Evolutionary conservation across 257 asterid species (phyloP).

Genomic region (Nicotiana noctiflora): DNA sequence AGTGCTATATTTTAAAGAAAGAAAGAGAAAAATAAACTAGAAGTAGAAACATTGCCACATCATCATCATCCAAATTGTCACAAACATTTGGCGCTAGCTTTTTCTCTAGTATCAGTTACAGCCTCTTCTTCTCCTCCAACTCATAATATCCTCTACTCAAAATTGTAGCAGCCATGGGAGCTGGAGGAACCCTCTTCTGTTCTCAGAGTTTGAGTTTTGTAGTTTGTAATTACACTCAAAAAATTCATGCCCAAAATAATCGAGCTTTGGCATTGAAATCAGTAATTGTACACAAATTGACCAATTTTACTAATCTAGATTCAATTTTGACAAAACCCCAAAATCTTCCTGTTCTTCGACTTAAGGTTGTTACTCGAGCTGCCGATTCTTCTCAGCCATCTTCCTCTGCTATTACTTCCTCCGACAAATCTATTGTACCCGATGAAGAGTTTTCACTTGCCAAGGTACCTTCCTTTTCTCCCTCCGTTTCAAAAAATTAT

Average conservation of each 20-base stretch:
- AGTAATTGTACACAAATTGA: background rate
- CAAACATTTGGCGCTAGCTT: conserved; percentile 22
- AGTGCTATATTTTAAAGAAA: too few relatives aligned
- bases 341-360: conserved; percentile 12
- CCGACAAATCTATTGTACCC: conserved; percentile 45
- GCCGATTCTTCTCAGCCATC: conserved; percentile 79
- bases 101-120: background rate
- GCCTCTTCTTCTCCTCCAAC: conserved; percentile 19
- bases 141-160: conserved; percentile 1
- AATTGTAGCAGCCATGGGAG: conserved; percentile 19
- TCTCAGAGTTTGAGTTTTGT: conserved; percentile 30
- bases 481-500: too few relatives aligned
- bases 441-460: conserved; percentile 76
- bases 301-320: conserved; percentile 16
- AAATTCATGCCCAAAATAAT: conserved; percentile 23
- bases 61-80: conserved; percentile 7
- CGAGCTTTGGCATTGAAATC: conserved; percentile 13
- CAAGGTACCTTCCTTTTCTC: conserved; percentile 43
- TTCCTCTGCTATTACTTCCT: conserved; percentile 21
- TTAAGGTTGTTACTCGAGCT: conserved; percentile 38
- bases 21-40: background rate
- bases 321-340: conserved; percentile 18
- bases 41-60: conserved; percentile 22
- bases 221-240: conserved; percentile 16
- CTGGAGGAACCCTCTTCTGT: conserved; percentile 33